Base-by-base conservation (phyloP, 192 early-diverging fungal species). In the Glomus cerebriforme region DNA sequence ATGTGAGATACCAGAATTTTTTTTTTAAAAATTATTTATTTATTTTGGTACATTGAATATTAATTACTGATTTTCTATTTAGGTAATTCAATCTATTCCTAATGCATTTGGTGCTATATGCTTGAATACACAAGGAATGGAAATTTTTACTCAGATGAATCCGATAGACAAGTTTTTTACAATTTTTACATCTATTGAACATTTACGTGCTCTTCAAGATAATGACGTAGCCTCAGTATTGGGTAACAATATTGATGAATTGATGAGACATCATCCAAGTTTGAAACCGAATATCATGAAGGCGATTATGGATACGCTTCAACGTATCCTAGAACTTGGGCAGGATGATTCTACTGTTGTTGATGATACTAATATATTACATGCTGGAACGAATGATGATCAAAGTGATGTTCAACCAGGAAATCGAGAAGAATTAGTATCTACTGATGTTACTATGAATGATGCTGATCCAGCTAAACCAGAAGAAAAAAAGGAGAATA, bases 31-130 rank as follows among this genome's bases (percentile, higher is more conserved):
- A 39, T 37, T 37, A 31, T 13, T 66, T 66, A n/a, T 31, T n/a
- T 68, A 34, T 32, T 22, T 32, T n/a, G 39, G 1, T 22, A 35
- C 5, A 67, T 34, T n/a, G 13, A 9, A 64, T 64, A 10, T 31
- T 31, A 31, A 26, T 64, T 29, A 2, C 17, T 31, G 9, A 15
- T 29, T 24, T 22, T 66, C 32, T 24, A 26, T 45, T 66, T 79
- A 88, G 82, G 91, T 92, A 0, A 81, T 94, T 19, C 87, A 88
- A 59, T 93, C 93, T 26, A 86, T 97, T 9, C 95, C 97, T 8
- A 94, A 93, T 77, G 97, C 95, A 0, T 93, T 99, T 86, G 97
- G 97, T 43, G 97, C 98, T 27, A 93, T 98, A 37, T 98, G 97
- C 80, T 81, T 99, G 54, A 99, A 99, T 81, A 82, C 90, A 12